Conservation (phyloP, 2,329 filamentous ascomycete species). For the Penicillium sumatraense region DNA sequence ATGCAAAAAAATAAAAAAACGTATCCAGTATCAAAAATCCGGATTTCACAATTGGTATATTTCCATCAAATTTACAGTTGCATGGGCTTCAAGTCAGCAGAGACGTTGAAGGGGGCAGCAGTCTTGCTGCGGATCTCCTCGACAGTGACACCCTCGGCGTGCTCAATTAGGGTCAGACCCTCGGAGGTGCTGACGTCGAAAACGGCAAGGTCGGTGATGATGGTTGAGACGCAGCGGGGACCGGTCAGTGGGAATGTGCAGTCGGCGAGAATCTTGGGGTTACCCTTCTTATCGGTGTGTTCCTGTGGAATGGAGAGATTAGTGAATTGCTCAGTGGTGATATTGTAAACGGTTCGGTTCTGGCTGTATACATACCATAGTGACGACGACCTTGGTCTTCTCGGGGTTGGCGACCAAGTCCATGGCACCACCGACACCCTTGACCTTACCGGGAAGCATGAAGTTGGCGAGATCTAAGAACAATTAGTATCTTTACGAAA, state of each 20-base stretch:
- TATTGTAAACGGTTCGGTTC: neutral
- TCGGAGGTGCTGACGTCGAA: slow-evolving; percentile 74
- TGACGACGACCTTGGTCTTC: slow-evolving; percentile 72
- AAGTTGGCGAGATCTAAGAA: slow-evolving; percentile 77
- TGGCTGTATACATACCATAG: slow-evolving; percentile 48
- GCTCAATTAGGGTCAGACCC: slow-evolving; percentile 61
- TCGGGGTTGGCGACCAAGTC: slow-evolving; percentile 75
- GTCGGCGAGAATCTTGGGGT: slow-evolving; percentile 65
- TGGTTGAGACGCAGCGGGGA: slow-evolving; percentile 68
- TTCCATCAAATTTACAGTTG: slow-evolving; percentile 23
- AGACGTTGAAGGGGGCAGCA: slow-evolving; percentile 69
- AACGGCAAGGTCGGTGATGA: slow-evolving; percentile 73
- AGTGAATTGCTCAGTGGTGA: neutral
- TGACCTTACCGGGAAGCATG: slow-evolving; percentile 85
- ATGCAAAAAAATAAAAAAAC: slow-evolving; percentile 16
- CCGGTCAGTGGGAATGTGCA: slow-evolving; percentile 71
- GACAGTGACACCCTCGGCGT: slow-evolving; percentile 71
- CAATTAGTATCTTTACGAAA: slow-evolving; percentile 13
- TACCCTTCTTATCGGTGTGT: slow-evolving; percentile 71
- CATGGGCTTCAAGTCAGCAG: slow-evolving; percentile 61
- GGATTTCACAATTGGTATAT: slow-evolving; percentile 11
- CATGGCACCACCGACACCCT: slow-evolving; percentile 84
- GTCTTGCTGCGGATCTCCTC: slow-evolving; percentile 74
- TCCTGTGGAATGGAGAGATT: slow-evolving; percentile 42
- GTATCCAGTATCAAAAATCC: slow-evolving; percentile 13